Conservation (phyloP, 2,329 filamentous ascomycete genomes). For the Phaeosphaeriaceae sp. region DNA sequence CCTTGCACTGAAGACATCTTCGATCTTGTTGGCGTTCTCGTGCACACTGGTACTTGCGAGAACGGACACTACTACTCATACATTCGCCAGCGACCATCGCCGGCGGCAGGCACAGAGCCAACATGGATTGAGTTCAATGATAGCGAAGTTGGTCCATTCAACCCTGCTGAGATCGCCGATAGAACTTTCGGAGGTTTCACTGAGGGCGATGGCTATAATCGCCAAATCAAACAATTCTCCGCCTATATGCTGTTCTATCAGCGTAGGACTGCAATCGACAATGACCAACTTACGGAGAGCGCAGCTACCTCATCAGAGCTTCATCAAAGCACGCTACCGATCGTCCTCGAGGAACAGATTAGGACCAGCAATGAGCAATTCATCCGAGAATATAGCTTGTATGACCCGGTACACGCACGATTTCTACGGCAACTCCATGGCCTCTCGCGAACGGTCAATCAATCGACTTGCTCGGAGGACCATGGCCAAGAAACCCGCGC, state of each 20-base stretch:
- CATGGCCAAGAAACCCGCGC: constrained; percentile 56
- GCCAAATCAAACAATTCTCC: constrained; percentile 58
- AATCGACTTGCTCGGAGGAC: constrained; percentile 58
- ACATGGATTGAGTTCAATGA: constrained; percentile 96
- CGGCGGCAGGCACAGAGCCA: constrained; percentile 50
- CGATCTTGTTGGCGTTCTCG: constrained; percentile 91
- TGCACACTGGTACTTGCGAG: constrained; percentile 91
- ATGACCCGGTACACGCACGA: constrained; percentile 72
- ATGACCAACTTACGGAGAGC: constrained; percentile 37
- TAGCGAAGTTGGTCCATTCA: constrained; percentile 78
- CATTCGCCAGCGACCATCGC: constrained; percentile 77
- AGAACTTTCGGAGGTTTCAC: constrained; percentile 69
- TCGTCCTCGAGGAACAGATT: constrained; percentile 62
- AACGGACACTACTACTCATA: constrained; percentile 98
- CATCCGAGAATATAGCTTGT: constrained; percentile 79
- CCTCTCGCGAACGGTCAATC: constrained; percentile 60
- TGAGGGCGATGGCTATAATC: constrained; percentile 35
- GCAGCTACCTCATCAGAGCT: constrained; percentile 54
- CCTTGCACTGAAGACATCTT: constrained; percentile 75
- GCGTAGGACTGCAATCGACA: constrained; percentile 70
- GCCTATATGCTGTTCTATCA: constrained; percentile 99
- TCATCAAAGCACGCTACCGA: constrained; percentile 56
- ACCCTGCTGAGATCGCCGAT: constrained; percentile 73
- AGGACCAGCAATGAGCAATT: constrained; percentile 74
- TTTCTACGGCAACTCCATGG: constrained; percentile 71